Percentiles rank a stretch among this genome's conserved stretches.
These are phyloP conservation scores for Ascochyta rabiei DNA, from an alignment of 2,329 filamentous ascomycete genomes.

Conservation along the genomic window DNA sequence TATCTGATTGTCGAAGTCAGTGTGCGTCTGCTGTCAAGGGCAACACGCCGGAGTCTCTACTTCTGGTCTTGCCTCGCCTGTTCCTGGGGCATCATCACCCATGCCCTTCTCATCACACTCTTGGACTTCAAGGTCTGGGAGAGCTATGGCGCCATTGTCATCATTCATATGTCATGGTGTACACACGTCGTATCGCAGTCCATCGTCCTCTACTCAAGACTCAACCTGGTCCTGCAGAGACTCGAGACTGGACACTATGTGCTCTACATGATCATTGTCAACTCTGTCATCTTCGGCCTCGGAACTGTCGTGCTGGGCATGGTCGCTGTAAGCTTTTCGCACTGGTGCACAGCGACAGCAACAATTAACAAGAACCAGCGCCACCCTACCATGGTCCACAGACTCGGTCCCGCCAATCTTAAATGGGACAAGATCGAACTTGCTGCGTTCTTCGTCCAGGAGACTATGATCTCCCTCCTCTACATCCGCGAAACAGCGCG, in stretches of 20 bases:
- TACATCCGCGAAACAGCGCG: constrained; percentile 60
- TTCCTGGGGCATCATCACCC: constrained; percentile 45
- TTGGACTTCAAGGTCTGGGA: constrained; percentile 52
- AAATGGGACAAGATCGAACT: constrained; percentile 51
- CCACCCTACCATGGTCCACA: constrained; percentile 17
- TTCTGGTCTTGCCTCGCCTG: constrained; percentile 51
- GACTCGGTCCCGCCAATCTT: constrained; percentile 16
- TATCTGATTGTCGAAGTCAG: constrained; percentile 52
- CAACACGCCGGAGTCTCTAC: constrained; percentile 53
- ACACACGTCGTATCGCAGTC: constrained; percentile 65
- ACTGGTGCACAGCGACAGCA: background rate
- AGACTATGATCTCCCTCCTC: constrained; percentile 46
- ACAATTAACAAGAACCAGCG: constrained; percentile 19
- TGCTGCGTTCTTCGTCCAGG: constrained; percentile 49
- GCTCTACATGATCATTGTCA: constrained; percentile 61
- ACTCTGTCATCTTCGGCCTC: constrained; percentile 59
- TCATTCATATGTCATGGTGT: constrained; percentile 61
- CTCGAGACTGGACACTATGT: constrained; percentile 45
- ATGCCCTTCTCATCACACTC: constrained; percentile 49
- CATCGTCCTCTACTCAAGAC: constrained; percentile 65
- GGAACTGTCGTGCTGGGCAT: constrained; percentile 60
- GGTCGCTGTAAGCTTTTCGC: constrained; percentile 48
- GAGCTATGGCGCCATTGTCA: constrained; percentile 46
- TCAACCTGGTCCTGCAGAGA: constrained; percentile 60
- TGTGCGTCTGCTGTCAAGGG: constrained; percentile 45